Conservation (phyloP, 1,284 basidiomycete species). For the Leccinum subspadiceum region DNA sequence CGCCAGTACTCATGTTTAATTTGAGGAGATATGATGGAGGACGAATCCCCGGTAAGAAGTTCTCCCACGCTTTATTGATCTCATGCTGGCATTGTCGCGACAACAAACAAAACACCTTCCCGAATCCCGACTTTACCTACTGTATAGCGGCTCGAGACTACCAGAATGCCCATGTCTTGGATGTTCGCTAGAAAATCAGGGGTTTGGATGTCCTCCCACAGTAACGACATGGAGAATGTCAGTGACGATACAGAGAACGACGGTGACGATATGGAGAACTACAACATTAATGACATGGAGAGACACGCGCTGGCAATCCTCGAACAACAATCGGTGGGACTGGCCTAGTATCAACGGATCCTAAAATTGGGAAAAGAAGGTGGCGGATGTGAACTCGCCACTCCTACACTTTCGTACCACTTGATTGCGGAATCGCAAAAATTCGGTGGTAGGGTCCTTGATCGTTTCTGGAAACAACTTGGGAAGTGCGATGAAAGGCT, state of each 20-base stretch:
- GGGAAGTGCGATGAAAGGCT: background rate
- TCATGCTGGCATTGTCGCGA: no score
- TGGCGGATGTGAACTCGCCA: background rate
- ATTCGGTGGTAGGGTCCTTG: background rate
- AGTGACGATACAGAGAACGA: background rate
- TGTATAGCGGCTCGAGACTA: no score
- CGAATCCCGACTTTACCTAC: no score
- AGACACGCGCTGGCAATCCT: background rate
- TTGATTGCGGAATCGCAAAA: conserved; percentile 5
- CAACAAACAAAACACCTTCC: no score
- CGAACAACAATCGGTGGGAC: background rate
- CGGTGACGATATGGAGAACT: background rate
- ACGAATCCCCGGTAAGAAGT: no score
- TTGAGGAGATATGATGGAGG: no score
- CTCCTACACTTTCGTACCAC: background rate
- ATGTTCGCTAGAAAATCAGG: no score
- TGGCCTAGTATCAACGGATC: background rate
- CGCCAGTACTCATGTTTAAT: conserved; percentile 14
- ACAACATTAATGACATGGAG: background rate
- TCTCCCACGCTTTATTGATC: no score
- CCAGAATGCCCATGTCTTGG: no score
- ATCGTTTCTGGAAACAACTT: conserved; percentile 3
- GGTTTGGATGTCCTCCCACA: no score
- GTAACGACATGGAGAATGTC: no score
- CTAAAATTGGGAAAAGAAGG: background rate